Percentiles rank a stretch among this genome's conserved stretches.
Conservation (phyloP, 345 rosid genomes). For the Eucalyptus pumila region DNA sequence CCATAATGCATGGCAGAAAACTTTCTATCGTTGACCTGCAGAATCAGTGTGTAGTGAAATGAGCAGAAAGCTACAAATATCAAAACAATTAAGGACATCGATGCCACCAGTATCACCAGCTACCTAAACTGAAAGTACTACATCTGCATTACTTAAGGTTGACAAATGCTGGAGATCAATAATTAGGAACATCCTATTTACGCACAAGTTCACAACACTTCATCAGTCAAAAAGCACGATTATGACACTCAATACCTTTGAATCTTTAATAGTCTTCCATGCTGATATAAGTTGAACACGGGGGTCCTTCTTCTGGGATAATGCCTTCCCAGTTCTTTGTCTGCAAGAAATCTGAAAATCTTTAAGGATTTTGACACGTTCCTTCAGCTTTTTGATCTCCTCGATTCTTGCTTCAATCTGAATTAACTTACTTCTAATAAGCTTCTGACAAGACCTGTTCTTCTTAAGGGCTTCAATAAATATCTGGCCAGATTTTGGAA, state of each 20-base stretch:
- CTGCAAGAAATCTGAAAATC: constrained; percentile 71
- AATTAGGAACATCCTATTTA: neutral
- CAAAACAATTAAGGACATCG: neutral
- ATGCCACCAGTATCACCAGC: neutral
- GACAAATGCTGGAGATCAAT: neutral
- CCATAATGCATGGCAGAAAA: constrained; percentile 30
- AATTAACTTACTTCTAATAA: constrained; percentile 47
- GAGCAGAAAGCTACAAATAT: neutral
- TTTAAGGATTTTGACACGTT: constrained; percentile 56
- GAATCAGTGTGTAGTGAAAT: neutral
- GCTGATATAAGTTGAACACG: constrained; percentile 60
- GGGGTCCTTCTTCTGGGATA: constrained; percentile 66
- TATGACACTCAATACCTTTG: constrained; percentile 26
- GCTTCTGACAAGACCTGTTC: constrained; percentile 79
- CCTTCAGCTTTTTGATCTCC: constrained; percentile 68
- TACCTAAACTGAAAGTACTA: neutral
- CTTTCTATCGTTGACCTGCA: constrained; percentile 49
- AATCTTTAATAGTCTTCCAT: constrained; percentile 19
- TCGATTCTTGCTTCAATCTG: constrained; percentile 70
- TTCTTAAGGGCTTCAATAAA: constrained; percentile 66
- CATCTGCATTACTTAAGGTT: neutral
- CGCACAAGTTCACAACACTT: neutral
- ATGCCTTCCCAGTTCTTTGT: constrained; percentile 44
- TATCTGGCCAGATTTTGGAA: constrained; percentile 58
- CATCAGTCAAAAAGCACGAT: neutral